A percentile compares a stretch with the other conserved stretches of the same genome.
phyloP scores from a whole-genome alignment of 2,329 filamentous ascomycete species.

The Coniochaeta prunicola region DNA sequence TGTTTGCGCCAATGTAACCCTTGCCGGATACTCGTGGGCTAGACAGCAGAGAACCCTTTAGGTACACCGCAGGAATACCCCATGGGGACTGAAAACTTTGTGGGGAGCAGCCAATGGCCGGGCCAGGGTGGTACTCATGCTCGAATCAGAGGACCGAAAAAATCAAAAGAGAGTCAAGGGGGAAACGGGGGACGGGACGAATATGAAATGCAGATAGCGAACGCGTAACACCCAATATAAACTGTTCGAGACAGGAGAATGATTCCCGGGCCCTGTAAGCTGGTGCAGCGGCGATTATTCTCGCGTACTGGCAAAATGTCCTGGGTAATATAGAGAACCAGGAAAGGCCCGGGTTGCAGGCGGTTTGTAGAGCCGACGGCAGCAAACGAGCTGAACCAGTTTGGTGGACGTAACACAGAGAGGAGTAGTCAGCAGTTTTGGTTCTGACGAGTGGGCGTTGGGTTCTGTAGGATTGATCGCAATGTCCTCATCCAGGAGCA shows the following conservation, averaged over 20 bases:
- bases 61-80: not conserved
- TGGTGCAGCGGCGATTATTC: constrained; percentile 12
- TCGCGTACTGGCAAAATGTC: constrained; percentile 15
- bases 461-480: not conserved
- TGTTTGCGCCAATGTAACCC: constrained; percentile 2
- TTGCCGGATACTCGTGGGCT: not conserved
- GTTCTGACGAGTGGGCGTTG: not conserved
- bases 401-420: not conserved
- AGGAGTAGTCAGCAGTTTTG: not conserved
- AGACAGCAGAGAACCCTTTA: not conserved
- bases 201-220: constrained; percentile 8
- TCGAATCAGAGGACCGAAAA: constrained; percentile 7
- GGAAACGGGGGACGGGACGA: constrained; percentile 7
- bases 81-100: not conserved
- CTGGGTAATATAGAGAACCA: constrained; percentile 17
- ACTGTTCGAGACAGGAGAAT: constrained; percentile 9
- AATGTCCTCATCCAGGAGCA: not conserved
- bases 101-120: constrained; percentile 12
- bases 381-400: constrained; percentile 3
- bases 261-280: constrained; percentile 14
- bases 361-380: constrained; percentile 8
- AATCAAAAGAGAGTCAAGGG: constrained; percentile 6
- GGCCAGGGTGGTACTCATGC: constrained; percentile 7
- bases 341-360: constrained; percentile 10
- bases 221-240: constrained; percentile 20